These are phyloP conservation scores for Buxus sempervirens DNA, from an alignment of 164 flowering plant genomes.

Conservation along the genomic window DNA sequence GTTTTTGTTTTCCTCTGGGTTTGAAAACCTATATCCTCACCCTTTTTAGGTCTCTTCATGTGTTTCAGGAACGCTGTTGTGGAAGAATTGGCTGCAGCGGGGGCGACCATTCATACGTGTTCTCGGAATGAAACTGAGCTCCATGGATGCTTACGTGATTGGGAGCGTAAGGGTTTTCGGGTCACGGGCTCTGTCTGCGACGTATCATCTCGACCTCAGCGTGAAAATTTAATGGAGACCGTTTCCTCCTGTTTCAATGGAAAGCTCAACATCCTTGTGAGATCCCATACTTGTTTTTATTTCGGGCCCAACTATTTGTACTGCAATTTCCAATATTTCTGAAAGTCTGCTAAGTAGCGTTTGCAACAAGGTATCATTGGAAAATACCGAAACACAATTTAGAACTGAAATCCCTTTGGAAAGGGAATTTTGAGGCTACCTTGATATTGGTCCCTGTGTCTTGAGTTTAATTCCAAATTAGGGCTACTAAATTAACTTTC, in stretches of 20 bases:
- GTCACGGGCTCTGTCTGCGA: slow-evolving; percentile 44
- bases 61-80: slow-evolving; percentile 34
- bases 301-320: too few relatives aligned
- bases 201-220: slow-evolving; percentile 10
- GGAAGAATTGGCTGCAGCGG: slow-evolving; percentile 40
- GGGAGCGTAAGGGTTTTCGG: slow-evolving; percentile 29
- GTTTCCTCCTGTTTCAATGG: slow-evolving; percentile 29
- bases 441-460: too few relatives aligned
- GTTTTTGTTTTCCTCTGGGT: neutral
- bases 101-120: slow-evolving; percentile 42
- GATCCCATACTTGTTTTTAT: slow-evolving; percentile 6
- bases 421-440: too few relatives aligned
- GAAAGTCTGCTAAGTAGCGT: too few relatives aligned
- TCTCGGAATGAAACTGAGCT: slow-evolving; percentile 26
- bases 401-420: too few relatives aligned
- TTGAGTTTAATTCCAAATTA: too few relatives aligned
- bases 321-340: too few relatives aligned
- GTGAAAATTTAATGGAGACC: slow-evolving; percentile 24
- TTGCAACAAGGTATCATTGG: too few relatives aligned
- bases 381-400: too few relatives aligned
- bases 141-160: slow-evolving; percentile 20
- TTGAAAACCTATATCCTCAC: neutral
- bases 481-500: too few relatives aligned
- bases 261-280: slow-evolving; percentile 46
- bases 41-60: neutral